These are phyloP conservation scores for Salix dunnii DNA, from an alignment of 345 rosid species.

Conservation along the genomic window DNA sequence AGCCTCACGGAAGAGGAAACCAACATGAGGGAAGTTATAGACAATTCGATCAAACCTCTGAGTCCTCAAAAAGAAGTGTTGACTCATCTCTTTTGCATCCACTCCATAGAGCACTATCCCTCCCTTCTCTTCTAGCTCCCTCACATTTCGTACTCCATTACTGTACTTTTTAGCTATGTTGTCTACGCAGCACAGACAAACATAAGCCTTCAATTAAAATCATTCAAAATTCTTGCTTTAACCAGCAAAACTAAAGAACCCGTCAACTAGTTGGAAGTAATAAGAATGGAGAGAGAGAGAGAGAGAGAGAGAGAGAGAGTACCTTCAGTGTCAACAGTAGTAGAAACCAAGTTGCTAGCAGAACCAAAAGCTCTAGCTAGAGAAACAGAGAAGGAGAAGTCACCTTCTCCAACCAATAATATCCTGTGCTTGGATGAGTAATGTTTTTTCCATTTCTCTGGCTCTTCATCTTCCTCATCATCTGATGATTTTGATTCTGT, in stretches of 20 bases:
- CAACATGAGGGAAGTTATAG: constrained; percentile 44
- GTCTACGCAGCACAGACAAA: constrained; percentile 5
- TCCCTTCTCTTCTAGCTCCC: constrained; percentile 29
- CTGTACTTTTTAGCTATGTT: constrained; percentile 26
- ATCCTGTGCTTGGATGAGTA: constrained; percentile 49
- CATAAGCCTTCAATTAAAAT: neutral
- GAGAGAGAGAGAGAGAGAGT: neutral
- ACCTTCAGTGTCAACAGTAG: constrained; percentile 48
- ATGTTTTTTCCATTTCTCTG: constrained; percentile 38
- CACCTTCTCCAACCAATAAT: constrained; percentile 59
- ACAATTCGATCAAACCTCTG: constrained; percentile 35
- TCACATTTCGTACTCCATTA: constrained; percentile 22
- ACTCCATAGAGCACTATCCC: constrained; percentile 32
- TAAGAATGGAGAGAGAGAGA: neutral
- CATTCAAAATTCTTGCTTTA: neutral
- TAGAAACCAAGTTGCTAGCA: constrained; percentile 55
- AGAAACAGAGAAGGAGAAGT: constrained; percentile 53
- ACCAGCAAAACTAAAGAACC: neutral
- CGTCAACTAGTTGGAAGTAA: neutral
- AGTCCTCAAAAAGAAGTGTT: constrained; percentile 27
- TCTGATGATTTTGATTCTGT: neutral
- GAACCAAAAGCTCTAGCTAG: constrained; percentile 55
- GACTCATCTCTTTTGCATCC: constrained; percentile 39
- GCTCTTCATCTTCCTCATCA: neutral
- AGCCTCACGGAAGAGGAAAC: constrained; percentile 28